A percentile compares a stretch with the other conserved stretches of the same genome.
These are phyloP conservation scores for Cystobasidium ongulense DNA, from an alignment of 768 basidiomycete species.

Conservation along the genomic window DNA sequence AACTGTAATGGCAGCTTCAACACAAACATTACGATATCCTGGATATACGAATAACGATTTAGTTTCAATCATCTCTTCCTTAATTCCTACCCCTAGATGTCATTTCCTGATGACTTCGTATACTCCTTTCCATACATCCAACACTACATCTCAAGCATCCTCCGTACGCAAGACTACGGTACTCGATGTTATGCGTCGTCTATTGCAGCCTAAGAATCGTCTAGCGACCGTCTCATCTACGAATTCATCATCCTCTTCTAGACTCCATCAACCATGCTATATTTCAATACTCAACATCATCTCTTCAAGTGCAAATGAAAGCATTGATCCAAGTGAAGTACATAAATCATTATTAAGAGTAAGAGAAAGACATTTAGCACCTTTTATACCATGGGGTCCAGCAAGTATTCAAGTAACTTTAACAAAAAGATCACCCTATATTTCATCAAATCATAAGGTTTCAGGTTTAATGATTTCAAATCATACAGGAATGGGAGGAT, in stretches of 20 bases:
- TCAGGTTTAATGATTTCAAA: conserved; percentile 98
- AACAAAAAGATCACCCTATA: conserved; percentile 80
- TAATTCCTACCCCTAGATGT: conserved; percentile 93
- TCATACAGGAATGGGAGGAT: conserved; percentile 96
- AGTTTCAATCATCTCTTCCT: conserved; percentile 88
- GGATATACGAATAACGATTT: conserved; percentile 99
- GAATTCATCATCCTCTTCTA: conserved; percentile 45
- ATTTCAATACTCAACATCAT: conserved; percentile 98
- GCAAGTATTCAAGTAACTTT: conserved; percentile 96
- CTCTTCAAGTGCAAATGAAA: conserved; percentile 54
- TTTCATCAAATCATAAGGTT: conserved; percentile 80
- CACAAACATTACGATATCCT: conserved; percentile 90
- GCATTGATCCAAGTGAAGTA: conserved; percentile 97
- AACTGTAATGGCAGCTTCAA: conserved; percentile 95
- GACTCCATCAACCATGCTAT: conserved; percentile 55
- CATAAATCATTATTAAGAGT: conserved; percentile 96
- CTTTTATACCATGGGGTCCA: conserved; percentile 98
- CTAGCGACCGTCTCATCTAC: conserved; percentile 90
- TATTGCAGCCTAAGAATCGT: conserved; percentile 95
- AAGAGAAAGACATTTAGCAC: conserved; percentile 88
- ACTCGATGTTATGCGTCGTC: conserved; percentile 93
- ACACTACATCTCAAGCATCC: conserved; percentile 57
- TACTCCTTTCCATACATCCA: conserved; percentile 73
- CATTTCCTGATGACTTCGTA: conserved; percentile 99
- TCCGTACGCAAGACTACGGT: conserved; percentile 86